Base-by-base conservation (phyloP, 73 alveolate species). In the Paramecium tetraurelia region DNA sequence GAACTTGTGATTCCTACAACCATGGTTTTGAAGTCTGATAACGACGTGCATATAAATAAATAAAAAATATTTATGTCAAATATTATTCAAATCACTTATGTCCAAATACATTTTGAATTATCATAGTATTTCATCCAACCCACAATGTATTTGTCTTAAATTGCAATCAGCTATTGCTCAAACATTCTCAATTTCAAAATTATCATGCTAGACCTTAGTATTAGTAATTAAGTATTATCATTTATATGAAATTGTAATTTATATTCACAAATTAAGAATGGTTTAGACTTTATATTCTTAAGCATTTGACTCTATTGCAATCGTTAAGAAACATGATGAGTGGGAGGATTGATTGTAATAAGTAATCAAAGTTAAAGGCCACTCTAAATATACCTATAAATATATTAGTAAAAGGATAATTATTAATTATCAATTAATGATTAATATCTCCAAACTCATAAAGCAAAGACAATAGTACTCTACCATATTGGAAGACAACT, bases 1-100 rank as follows among this genome's bases (percentile, higher is more conserved):
- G 38, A 59, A 85, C 46, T 94, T 95, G 58, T 95, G 96, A 57
- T 93, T 93, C 44, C 80, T 92, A 71, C 86, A 58, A 3, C 97
- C 97, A 35, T 89, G 94, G 46, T 95, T 76, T 53, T 68, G 63
- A 35, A 93, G 48, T 40, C 48, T 40, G 48, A 95, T 40, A 86
- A 58, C 87, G 53, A 93, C 96, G 63, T 63, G 89, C 96, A 93
- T 95, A 63, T 75, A 70, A 46, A 85, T 59, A 16, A 38, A 76
- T 70, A 70, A 31, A 70, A 70, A 21, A 70, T 22, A 70, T 70
- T 59, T 59, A 59, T 59, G 77, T 59, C 77, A 59, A 59, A 16
- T 59, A 59, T 59, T 59, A 59, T 59, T 59, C 77, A 59, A 59
- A 48, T 16, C 59, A 48, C 18, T 48, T 48, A 48, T 4, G 48